Base-by-base conservation (phyloP, 208 protist genomes). In the Wallacemonas rigidus region DNA sequence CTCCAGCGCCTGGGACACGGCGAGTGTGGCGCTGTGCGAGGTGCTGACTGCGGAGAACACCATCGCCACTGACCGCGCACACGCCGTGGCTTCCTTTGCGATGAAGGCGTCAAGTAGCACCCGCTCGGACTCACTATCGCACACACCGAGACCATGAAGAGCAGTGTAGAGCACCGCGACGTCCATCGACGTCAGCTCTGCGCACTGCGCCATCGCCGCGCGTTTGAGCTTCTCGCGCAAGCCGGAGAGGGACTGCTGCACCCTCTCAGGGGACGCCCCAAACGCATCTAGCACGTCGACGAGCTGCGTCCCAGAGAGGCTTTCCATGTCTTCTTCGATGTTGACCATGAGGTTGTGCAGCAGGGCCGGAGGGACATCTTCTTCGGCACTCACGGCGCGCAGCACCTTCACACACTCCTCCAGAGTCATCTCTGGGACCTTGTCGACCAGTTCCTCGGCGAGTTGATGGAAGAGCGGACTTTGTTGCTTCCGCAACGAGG, bases 371-470 rank as follows among this genome's bases (percentile, higher is more conserved):
- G 91, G 87, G 2, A 76, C 80, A 11, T 67, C 39, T 26, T 76
- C 75, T 11, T 75, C 69, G 9, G 67, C 51, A 62, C 79, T 83
- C 75, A 90, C 92, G 14, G 85, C 85, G 40, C 54, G 68, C 55
- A 72, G 78, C 47, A 95, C 80, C 41, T 61, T 57, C 44, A 94
- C 61, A 65, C 87, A 90, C 77, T 97, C 92, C 54, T 94, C 82
- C n/a, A 87, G 44, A 2, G 90, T 91, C 14, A 97, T 77, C 38
- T 93, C 80, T 35, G 79, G 61, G 63, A 95, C 84, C 2, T 71
- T 79, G 0, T 43, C 77, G 9, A 85, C 77, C 35, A 95, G 82
- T 39, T 71, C 76, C 36, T 77, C 71, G 15, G 86, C 82, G 3
- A 92, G 62, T 26, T 76, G 54, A 7, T 53, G 41, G 71, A 88